These are phyloP conservation scores for Ceratobasidium sp. DNA, from an alignment of 1,284 basidiomycete genomes.

Conservation along the genomic window DNA sequence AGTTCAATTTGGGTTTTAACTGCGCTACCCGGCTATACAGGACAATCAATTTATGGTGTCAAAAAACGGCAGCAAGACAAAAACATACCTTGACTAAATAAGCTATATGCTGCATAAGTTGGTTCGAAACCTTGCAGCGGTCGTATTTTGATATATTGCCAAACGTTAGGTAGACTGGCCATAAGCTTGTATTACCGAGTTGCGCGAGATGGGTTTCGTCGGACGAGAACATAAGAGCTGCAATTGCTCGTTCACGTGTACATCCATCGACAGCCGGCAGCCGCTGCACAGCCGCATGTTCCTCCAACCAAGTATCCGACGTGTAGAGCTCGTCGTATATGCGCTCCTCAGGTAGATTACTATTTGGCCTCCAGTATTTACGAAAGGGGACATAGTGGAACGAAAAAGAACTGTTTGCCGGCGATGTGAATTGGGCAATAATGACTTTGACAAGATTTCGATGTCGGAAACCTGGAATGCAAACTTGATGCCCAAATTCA, in stretches of 20 bases:
- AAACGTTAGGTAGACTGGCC: conserved; percentile 60
- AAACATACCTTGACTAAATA: conserved; percentile 56
- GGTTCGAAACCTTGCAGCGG: conserved; percentile 49
- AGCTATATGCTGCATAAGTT: conserved; percentile 56
- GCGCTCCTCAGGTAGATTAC: neutral
- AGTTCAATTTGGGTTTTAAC: conserved; percentile 44
- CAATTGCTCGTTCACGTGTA: conserved; percentile 52
- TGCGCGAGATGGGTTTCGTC: conserved; percentile 59
- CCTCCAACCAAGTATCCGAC: conserved; percentile 54
- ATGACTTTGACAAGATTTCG: conserved; percentile 4
- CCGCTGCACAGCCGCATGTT: conserved; percentile 50
- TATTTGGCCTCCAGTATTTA: neutral
- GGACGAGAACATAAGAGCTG: conserved; percentile 58
- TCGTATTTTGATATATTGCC: conserved; percentile 59
- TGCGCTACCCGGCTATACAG: conserved; percentile 48
- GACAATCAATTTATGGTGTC: no score
- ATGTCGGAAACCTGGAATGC: neutral
- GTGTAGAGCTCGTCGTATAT: conserved; percentile 57
- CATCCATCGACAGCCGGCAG: conserved; percentile 37
- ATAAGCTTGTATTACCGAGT: conserved; percentile 58
- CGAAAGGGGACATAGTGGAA: neutral
- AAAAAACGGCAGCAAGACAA: no score
- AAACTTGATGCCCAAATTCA: neutral
- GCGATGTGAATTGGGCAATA: neutral
- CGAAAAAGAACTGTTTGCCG: neutral